Evolutionary conservation across 345 rosid species (phyloP), one percentile per base, ranked within the genome.

Genomic region (Orychophragmus violaceus): DNA sequence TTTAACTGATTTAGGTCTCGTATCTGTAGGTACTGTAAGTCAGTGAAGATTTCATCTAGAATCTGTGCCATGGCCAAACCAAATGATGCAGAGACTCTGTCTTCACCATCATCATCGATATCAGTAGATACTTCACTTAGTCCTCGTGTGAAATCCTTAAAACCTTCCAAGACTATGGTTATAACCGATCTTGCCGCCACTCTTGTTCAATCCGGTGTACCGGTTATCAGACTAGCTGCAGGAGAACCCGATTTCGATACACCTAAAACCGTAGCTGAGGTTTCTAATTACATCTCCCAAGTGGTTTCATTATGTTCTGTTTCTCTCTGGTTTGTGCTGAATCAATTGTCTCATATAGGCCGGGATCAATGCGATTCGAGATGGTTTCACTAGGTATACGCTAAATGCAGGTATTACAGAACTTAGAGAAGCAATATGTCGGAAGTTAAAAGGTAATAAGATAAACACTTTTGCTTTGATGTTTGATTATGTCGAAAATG

Each of bases 221-320:
- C 97, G 3, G 84, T 94, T 39, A 85, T 94, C 64, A 79, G 90
- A 9, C 80, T 94, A 80, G 99, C 99, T 57, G 99, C 97, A 24
- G 99, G 99, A 50, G 99, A 94, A 63, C 97, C 99, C 6, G 99
- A 94, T 83, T 94, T 90, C 46, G 95, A 90, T 59, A 94, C 99
- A 1, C 97, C 99, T 29, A 59, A 80, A 63, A 48, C 67, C 39
- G 82, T 94, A 68, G 79, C 93, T 5, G 95, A 90, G 90, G 99
- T 91, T 44, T 2, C 6, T 9, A n/a, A 11, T 30, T 25, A 17
- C n/a, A n/a, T 14, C 27, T 50, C 32, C n/a, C n/a, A n/a, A n/a
- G n/a, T n/a, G n/a, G n/a, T n/a, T n/a, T n/a, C 55, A 60, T 37
- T 42, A 14, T 46, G 60, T 6, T 13, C 11, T 49, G 5, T 50